Conservation (phyloP, 768 basidiomycete species). For the Trametes meyenii region DNA sequence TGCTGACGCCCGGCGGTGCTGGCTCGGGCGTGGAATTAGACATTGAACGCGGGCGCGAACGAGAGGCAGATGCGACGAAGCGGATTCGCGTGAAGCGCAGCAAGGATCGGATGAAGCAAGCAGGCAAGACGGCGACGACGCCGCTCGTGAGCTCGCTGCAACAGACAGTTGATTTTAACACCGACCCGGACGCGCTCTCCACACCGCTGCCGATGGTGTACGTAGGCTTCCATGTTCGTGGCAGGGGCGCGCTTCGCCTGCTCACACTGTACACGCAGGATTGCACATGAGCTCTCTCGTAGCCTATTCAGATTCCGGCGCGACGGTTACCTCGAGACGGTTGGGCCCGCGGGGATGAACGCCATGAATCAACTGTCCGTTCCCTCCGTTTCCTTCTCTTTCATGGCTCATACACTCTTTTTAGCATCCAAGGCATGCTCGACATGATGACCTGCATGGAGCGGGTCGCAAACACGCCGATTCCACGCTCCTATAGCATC, state of each 20-base stretch:
- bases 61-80: conserved; percentile 44
- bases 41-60: conserved; percentile 12
- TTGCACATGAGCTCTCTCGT: conserved; percentile 79
- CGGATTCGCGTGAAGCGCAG: conserved; percentile 72
- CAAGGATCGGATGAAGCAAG: conserved; percentile 50
- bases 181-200: conserved; percentile 55
- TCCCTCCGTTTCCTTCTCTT: conserved; percentile 1
- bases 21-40: conserved; percentile 17
- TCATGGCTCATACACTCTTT: neutral
- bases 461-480: conserved; percentile 86
- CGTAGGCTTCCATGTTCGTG: conserved; percentile 29
- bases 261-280: conserved; percentile 48
- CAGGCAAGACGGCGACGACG: conserved; percentile 41
- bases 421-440: conserved; percentile 77
- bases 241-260: neutral
- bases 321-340: conserved; percentile 82
- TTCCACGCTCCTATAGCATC: conserved; percentile 80
- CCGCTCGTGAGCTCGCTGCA: conserved; percentile 62
- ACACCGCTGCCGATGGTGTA: conserved; percentile 85
- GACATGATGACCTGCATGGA: conserved; percentile 89
- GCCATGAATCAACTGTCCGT: conserved; percentile 70
- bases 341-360: conserved; percentile 88
- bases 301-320: conserved; percentile 73
- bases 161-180: conserved; percentile 61
- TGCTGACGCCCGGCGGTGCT: neutral